Evolutionary conservation across 768 basidiomycete species (phyloP), one percentile per base, ranked within the genome.

Genomic region (Coprinellus micaceus): DNA sequence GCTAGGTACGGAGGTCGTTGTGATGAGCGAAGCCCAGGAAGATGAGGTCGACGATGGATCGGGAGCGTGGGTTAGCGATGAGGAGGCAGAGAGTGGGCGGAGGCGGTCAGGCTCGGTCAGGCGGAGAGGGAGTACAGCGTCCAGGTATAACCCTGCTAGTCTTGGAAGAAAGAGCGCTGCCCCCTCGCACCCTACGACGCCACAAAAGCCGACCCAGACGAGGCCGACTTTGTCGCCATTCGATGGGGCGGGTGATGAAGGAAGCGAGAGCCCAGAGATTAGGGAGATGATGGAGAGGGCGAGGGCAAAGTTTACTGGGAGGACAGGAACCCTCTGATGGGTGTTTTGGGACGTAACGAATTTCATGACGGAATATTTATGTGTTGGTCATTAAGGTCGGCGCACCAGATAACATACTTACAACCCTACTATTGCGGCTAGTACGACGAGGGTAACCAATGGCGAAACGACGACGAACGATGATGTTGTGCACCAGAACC

Each of bases 21-120:
- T 91, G 3, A 82, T 85, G 80, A 84, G 83, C 58, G 89, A 91
- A 46, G 76, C 77, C 3, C 76, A 84, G 54, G 88, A 89, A 61
- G 89, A 91, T 56, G 85, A 85, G 62, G 81, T 84, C 3, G 91
- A 91, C 58, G 89, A 91, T 63, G 90, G 88, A 1, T 77, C 76
- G 6, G 88, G 82, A 7, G 77, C 74, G 2, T 93, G 91, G 91
- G 85, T 86, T 55, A 89, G 91, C 53, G 86, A 88, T 41, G 77
- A 75, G 25, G 69, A 69, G 12, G 45, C 55, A 68, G 21, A 22
- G 19, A 41, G n/a, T 21, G 3, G 22, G 13, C n/a, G 41, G 40
- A 9, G 19, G 48, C 43, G 30, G 17, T n/a, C n/a, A 36, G 19
- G 22, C 15, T 47, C 19, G 6, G 1, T 61, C 30, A 54, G 50